Conservation (phyloP, 371 early-diverging fungal species). For the Thermomucor indicae-seudaticae region DNA sequence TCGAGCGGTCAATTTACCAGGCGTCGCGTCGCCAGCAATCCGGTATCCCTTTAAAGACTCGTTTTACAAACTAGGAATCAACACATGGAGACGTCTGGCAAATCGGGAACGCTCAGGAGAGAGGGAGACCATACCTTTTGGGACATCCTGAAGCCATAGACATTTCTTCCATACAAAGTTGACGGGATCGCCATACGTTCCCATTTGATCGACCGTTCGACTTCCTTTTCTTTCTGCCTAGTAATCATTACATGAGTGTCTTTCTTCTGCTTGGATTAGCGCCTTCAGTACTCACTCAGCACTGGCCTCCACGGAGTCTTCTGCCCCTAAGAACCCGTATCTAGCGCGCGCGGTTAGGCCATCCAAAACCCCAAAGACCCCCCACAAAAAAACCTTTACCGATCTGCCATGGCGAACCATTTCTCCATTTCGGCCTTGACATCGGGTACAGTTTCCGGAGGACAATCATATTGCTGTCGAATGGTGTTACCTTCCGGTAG, state of each 20-base stretch:
- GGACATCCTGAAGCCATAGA: slow-evolving; percentile 33
- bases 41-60: slow-evolving; percentile 64
- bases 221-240: slow-evolving; percentile 28
- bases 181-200: slow-evolving; percentile 46
- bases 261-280: neutral
- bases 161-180: slow-evolving; percentile 27
- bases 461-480: slow-evolving; percentile 6
- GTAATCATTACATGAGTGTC: neutral
- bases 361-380: neutral
- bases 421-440: slow-evolving; percentile 45
- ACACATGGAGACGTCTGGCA: neutral
- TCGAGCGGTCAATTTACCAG: slow-evolving; percentile 34
- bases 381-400: slow-evolving; percentile 15
- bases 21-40: slow-evolving; percentile 63
- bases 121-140: slow-evolving; percentile 27
- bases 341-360: slow-evolving; percentile 9
- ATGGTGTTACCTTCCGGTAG: slow-evolving; percentile 5
- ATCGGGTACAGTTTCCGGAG: slow-evolving; percentile 16
- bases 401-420: slow-evolving; percentile 44
- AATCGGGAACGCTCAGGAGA: neutral
- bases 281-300: slow-evolving; percentile 8
- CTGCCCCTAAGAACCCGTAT: slow-evolving; percentile 46
- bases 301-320: slow-evolving; percentile 4
- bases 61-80: slow-evolving; percentile 34
- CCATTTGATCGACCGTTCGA: slow-evolving; percentile 50